phyloP scores from a whole-genome alignment of 441 rosid species.

The Populus hybrid region DNA sequence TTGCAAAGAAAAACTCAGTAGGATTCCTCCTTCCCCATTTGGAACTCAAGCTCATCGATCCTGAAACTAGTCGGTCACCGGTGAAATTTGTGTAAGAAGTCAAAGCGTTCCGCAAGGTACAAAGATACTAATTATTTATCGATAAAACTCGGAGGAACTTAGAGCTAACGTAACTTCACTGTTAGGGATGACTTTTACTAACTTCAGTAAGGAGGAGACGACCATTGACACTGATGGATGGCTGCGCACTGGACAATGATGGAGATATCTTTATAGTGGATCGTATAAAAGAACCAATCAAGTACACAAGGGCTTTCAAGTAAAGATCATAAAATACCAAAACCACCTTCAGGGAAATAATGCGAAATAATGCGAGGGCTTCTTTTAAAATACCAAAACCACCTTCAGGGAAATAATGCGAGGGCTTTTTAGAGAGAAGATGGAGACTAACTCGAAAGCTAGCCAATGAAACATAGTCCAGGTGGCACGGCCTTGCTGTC shows the following conservation, averaged over 20 bases:
- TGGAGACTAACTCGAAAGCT: slow-evolving; percentile 25
- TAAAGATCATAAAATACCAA: slow-evolving; percentile 62
- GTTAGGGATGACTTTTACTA: neutral
- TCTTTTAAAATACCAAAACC: slow-evolving; percentile 11
- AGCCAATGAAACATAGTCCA: neutral
- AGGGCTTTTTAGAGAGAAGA: slow-evolving; percentile 17
- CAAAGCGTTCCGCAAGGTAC: slow-evolving; percentile 84
- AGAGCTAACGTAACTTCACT: neutral
- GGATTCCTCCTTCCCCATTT: slow-evolving; percentile 83
- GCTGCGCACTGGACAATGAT: slow-evolving; percentile 91
- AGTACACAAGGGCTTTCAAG: slow-evolving; percentile 95
- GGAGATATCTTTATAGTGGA: slow-evolving; percentile 91
- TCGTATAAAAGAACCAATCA: slow-evolving; percentile 90
- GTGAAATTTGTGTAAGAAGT: slow-evolving; percentile 90
- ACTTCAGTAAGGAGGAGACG: slow-evolving; percentile 62
- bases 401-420: no score
- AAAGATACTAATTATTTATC: no score
- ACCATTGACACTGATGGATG: slow-evolving; percentile 74
- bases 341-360: slow-evolving; percentile 92
- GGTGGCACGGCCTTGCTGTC: no score
- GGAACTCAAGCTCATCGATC: slow-evolving; percentile 82
- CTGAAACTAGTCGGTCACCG: slow-evolving; percentile 48
- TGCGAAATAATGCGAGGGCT: slow-evolving; percentile 84
- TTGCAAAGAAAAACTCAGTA: slow-evolving; percentile 70
- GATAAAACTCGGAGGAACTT: neutral